phyloP scores from a whole-genome alignment of 257 asterid genomes.

The Misopates orontium region DNA sequence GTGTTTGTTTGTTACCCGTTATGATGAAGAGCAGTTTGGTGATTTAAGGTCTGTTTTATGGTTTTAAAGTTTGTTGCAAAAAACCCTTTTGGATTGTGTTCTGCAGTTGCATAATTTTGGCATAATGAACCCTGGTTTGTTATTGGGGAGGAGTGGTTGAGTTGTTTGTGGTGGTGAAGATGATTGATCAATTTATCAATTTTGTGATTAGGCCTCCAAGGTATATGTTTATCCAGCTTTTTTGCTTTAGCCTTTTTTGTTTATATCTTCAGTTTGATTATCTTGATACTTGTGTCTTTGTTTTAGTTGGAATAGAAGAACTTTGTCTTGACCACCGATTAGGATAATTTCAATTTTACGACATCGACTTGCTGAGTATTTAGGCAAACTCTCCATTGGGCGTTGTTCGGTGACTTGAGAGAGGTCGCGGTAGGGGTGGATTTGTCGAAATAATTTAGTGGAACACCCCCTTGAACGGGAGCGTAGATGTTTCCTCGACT shows the following conservation, averaged over 20 bases:
- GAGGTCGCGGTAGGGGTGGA: too few relatives aligned
- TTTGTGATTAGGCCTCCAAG: slow-evolving; percentile 98
- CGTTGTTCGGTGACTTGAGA: too few relatives aligned
- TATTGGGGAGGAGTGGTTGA: slow-evolving; percentile 28
- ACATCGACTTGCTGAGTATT: background rate
- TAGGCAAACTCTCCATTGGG: too few relatives aligned
- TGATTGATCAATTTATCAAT: slow-evolving; percentile 96
- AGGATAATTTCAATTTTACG: background rate
- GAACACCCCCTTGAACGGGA: too few relatives aligned
- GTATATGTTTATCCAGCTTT: slow-evolving; percentile 33
- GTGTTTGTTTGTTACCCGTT: too few relatives aligned
- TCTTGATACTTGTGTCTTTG: background rate
- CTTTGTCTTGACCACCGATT: background rate
- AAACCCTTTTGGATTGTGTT: slow-evolving; percentile 21
- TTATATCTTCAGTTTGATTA: background rate
- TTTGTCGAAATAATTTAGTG: too few relatives aligned
- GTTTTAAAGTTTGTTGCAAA: background rate
- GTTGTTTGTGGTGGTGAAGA: slow-evolving; percentile 39
- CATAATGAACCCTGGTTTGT: slow-evolving; percentile 19
- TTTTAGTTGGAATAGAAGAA: too few relatives aligned
- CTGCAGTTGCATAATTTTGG: slow-evolving; percentile 21
- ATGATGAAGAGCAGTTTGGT: background rate
- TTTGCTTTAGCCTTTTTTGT: background rate
- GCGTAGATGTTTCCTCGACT: too few relatives aligned
- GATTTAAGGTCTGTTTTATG: slow-evolving; percentile 16